These are phyloP conservation scores for Lolium rigidum DNA, from an alignment of 176 grass and related monocot species.

Conservation along the genomic window DNA sequence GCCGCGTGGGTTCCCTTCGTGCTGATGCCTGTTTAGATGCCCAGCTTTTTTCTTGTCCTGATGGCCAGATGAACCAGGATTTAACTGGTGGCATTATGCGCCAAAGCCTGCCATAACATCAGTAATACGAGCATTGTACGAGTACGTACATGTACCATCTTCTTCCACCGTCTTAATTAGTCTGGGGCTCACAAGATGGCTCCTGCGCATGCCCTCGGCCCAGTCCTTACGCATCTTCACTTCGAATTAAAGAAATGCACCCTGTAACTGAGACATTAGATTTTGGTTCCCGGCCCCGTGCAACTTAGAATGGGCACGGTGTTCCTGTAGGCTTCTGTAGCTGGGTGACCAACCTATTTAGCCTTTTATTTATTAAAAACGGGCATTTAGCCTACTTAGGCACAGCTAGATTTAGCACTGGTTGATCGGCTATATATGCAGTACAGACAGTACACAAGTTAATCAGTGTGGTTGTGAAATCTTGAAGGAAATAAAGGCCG, in stretches of 20 bases:
- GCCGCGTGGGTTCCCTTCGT: conserved; percentile 38
- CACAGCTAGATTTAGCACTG: too few relatives aligned
- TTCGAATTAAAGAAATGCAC: conserved; percentile 30
- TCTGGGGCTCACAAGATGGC: conserved; percentile 38
- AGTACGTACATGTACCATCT: conserved; percentile 43
- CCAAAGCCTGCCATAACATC: conserved; percentile 42
- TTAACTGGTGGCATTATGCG: conserved; percentile 44
- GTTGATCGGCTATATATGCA: conserved; percentile 42
- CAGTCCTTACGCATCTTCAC: neutral
- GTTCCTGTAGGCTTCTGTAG: conserved; percentile 10
- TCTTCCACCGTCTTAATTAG: conserved; percentile 28
- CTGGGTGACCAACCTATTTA: conserved; percentile 17
- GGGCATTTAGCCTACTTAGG: conserved; percentile 8
- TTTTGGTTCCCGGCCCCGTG: neutral
- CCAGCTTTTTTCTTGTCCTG: conserved; percentile 46
- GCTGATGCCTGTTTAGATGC: conserved; percentile 38
- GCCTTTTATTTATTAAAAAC: neutral
- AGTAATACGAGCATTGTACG: conserved; percentile 31
- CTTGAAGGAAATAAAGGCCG: conserved; percentile 43
- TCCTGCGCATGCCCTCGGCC: conserved; percentile 24
- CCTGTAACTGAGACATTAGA: conserved; percentile 25
- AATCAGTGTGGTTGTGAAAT: conserved; percentile 24
- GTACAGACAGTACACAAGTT: conserved; percentile 38
- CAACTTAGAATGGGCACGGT: conserved; percentile 22
- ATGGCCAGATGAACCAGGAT: conserved; percentile 43